phyloP scores from a whole-genome alignment of 768 basidiomycete species.

The Naganishia vaughanmartiniae region DNA sequence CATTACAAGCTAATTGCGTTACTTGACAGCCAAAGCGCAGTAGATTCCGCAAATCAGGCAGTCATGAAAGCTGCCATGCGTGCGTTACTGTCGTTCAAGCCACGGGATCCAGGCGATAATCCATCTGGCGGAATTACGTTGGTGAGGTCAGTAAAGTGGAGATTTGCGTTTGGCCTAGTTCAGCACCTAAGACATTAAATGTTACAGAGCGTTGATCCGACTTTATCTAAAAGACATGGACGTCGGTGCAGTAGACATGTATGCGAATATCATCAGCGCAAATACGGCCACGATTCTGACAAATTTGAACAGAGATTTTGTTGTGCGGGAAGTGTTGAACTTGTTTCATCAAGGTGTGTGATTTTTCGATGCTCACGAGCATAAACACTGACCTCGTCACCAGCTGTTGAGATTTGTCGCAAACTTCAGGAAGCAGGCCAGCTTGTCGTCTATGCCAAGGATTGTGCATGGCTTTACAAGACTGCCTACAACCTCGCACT shows the following conservation, averaged over 20 bases:
- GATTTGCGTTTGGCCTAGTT: neutral
- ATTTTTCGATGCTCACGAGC: neutral
- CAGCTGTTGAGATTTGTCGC: slow-evolving; percentile 14
- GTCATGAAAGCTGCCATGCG: slow-evolving; percentile 3
- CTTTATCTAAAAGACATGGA: slow-evolving; percentile 10
- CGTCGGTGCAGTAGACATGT: neutral
- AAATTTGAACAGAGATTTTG: neutral
- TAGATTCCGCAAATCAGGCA: neutral
- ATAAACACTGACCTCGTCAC: too few species aligned
- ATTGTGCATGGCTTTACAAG: slow-evolving; percentile 28
- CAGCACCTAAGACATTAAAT: neutral
- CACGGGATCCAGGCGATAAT: neutral
- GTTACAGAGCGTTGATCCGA: slow-evolving; percentile 5
- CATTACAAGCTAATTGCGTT: neutral
- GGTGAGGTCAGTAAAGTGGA: neutral
- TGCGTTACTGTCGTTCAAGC: slow-evolving; percentile 2
- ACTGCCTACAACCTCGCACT: slow-evolving; percentile 25
- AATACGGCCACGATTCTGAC: neutral
- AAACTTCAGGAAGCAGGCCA: neutral
- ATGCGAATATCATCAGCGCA: neutral
- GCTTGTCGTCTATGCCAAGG: slow-evolving; percentile 9
- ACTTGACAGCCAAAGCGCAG: slow-evolving; percentile 1
- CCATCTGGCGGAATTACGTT: neutral
- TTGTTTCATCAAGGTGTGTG: slow-evolving; percentile 3
- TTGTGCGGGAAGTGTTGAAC: neutral